These are phyloP conservation scores for Pseudogymnoascus sp. DNA, from an alignment of 2,329 filamentous ascomycete species.

Conservation along the genomic window DNA sequence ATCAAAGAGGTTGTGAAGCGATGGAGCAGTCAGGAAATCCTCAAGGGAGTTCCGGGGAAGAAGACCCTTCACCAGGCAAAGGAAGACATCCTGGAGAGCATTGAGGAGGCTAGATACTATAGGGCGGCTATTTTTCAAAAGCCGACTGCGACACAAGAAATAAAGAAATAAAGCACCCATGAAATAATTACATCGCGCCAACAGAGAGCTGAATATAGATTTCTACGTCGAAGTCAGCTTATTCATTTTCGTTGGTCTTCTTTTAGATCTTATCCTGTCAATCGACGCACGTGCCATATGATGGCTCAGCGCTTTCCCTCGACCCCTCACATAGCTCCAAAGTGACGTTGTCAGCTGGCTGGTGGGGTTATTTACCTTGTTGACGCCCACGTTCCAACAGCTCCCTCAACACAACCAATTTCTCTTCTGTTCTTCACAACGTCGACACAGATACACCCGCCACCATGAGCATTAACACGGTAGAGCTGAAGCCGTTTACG, in stretches of 20 bases:
- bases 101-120: constrained; percentile 83
- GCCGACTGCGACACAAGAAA: neutral
- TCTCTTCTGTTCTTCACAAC: constrained; percentile 10
- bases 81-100: constrained; percentile 91
- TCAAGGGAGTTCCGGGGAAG: constrained; percentile 61
- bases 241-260: neutral
- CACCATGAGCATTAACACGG: constrained; percentile 68
- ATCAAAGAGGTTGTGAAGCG: constrained; percentile 83
- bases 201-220: neutral
- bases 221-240: neutral
- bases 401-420: constrained; percentile 1
- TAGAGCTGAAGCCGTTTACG: constrained; percentile 74
- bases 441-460: constrained; percentile 12
- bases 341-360: constrained; percentile 5
- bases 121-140: constrained; percentile 55
- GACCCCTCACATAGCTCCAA: constrained; percentile 5
- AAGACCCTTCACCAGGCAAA: constrained; percentile 70
- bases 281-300: constrained; percentile 5
- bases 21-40: constrained; percentile 60
- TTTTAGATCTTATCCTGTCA: constrained; percentile 6
- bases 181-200: neutral
- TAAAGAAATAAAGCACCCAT: neutral
- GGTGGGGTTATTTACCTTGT: constrained; percentile 8
- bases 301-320: neutral
- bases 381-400: constrained; percentile 3